phyloP scores from a whole-genome alignment of 306 rosid genomes.

The Dalbergia oliveri region DNA sequence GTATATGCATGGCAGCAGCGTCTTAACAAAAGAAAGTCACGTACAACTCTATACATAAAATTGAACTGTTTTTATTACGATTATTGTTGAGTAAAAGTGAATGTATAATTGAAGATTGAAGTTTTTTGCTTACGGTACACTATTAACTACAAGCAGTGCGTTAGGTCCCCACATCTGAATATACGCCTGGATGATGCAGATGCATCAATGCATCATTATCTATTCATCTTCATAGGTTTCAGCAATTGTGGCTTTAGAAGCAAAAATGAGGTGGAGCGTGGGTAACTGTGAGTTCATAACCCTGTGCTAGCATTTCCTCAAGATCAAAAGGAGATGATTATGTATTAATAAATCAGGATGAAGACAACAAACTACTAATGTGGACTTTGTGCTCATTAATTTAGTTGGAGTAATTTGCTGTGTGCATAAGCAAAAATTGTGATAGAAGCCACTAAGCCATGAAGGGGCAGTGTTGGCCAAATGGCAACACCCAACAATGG shows the following conservation, averaged over 20 bases:
- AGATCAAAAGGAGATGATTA: too few species aligned
- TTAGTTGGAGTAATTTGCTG: too few species aligned
- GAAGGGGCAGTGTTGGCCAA: too few species aligned
- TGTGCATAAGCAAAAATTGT: too few species aligned
- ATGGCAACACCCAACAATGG: too few species aligned
- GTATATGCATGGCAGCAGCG: slow-evolving; percentile 2
- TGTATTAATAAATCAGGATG: too few species aligned
- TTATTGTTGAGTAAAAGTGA: slow-evolving; percentile 29
- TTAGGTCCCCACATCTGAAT: slow-evolving; percentile 1
- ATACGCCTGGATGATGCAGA: neutral
- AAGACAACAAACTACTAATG: too few species aligned
- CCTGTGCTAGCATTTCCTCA: too few species aligned
- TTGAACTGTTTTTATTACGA: neutral
- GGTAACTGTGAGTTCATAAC: neutral
- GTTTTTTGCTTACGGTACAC: slow-evolving; percentile 43
- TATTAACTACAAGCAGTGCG: neutral
- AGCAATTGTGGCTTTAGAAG: slow-evolving; percentile 52
- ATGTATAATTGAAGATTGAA: neutral
- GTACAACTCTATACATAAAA: neutral
- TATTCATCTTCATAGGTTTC: slow-evolving; percentile 40
- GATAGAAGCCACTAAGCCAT: too few species aligned
- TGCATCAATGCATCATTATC: neutral
- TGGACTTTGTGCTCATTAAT: too few species aligned
- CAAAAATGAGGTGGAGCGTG: slow-evolving; percentile 2
- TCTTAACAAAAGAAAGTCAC: neutral